These are phyloP conservation scores for Cerioporus squamosus DNA, from an alignment of 1,284 basidiomycete species.

Conservation along the genomic window DNA sequence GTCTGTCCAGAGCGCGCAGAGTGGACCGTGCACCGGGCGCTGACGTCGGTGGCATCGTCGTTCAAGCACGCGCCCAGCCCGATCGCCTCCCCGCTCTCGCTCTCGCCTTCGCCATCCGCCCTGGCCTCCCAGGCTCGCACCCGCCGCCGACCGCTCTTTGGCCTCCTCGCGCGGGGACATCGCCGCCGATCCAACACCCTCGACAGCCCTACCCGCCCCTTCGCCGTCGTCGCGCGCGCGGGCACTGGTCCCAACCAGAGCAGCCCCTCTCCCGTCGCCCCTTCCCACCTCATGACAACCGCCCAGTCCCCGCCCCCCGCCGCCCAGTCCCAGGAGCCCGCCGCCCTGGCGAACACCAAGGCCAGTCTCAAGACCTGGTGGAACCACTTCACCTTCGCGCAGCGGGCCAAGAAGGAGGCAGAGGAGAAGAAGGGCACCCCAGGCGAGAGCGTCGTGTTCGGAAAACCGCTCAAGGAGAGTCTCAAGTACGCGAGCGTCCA, in stretches of 20 bases:
- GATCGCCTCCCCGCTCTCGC: background rate
- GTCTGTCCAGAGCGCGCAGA: background rate
- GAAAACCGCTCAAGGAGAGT: constrained; percentile 82
- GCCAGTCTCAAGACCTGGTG: constrained; percentile 84
- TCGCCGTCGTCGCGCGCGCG: constrained; percentile 8
- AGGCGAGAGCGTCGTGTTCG: constrained; percentile 67
- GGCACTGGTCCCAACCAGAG: constrained; percentile 1
- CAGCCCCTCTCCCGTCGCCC: constrained; percentile 8
- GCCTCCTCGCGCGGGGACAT: constrained; percentile 26
- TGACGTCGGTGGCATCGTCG: constrained; percentile 10
- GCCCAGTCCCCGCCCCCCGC: constrained; percentile 1
- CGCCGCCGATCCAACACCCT: constrained; percentile 30
- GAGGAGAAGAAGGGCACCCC: constrained; percentile 44
- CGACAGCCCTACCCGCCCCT: constrained; percentile 21
- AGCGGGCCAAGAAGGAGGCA: constrained; percentile 57
- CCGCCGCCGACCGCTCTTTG: constrained; percentile 29
- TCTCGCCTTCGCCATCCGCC: constrained; percentile 1
- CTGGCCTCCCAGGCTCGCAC: constrained; percentile 19
- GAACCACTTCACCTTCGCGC: constrained; percentile 71
- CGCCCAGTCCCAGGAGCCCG: constrained; percentile 21
- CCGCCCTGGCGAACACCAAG: constrained; percentile 49
- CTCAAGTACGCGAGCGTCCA: constrained; percentile 90
- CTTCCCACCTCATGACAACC: constrained; percentile 19
- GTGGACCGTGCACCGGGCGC: background rate
- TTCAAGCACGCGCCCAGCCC: constrained; percentile 6